Percentiles rank a stretch among this genome's conserved stretches.
Evolutionary conservation across 208 protist species (phyloP).

Genomic region (Acanthamoeba lenticulata): DNA sequence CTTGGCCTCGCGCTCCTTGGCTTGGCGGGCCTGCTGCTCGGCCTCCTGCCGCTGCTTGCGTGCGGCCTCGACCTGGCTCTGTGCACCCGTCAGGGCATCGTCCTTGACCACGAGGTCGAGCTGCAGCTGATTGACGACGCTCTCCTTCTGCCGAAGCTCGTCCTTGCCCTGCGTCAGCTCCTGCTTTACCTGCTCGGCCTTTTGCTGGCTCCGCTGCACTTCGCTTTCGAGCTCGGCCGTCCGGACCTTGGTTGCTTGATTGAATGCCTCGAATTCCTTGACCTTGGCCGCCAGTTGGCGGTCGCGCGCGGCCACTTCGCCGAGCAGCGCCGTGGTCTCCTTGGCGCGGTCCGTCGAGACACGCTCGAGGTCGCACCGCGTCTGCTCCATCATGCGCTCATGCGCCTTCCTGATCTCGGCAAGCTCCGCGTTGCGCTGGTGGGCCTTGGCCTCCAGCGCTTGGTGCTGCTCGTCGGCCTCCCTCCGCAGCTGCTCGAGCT

Average conservation of each 20-base stretch:
- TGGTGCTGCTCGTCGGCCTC: neutral
- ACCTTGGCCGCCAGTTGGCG: neutral
- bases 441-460: neutral
- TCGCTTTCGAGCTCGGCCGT: neutral
- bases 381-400: neutral
- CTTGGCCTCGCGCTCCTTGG: neutral
- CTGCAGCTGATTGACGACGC: neutral
- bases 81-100: neutral
- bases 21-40: neutral
- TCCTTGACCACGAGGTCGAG: neutral
- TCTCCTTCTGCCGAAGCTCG: neutral
- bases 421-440: neutral
- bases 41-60: neutral
- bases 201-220: neutral
- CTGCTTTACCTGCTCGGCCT: neutral
- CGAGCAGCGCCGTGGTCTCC: neutral
- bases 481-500: neutral
- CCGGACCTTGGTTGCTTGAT: neutral
- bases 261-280: neutral
- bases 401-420: neutral
- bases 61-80: neutral
- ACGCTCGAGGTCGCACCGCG: neutral
- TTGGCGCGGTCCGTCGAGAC: neutral
- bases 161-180: neutral
- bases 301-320: neutral